A percentile compares a stretch with the other conserved stretches of the same genome.
Evolutionary conservation across 129 eudicot species (phyloP).

Genomic region (Chrysanthemum makinoi): DNA sequence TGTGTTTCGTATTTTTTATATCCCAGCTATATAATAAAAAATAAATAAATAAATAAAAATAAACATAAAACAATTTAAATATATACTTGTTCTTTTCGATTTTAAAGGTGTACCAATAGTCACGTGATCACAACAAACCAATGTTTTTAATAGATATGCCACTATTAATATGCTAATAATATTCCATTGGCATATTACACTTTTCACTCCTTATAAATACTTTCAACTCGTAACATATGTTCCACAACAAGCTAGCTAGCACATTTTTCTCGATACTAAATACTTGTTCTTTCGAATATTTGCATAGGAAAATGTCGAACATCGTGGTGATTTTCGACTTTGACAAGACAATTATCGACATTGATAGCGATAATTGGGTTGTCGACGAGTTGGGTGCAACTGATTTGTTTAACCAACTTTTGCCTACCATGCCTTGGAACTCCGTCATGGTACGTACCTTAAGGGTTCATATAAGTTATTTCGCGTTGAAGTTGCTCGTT

Average conservation of each 20-base stretch:
- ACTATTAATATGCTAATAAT: slow-evolving; percentile 20
- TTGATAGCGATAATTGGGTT: slow-evolving; percentile 85
- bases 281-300: slow-evolving; percentile 1
- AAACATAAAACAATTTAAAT: too few relatives aligned
- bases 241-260: slow-evolving; percentile 5
- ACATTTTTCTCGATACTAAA: slow-evolving; percentile 1
- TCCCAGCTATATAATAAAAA: too few relatives aligned
- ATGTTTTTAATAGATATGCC: background rate
- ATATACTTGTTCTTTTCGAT: too few relatives aligned
- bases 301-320: slow-evolving; percentile 39
- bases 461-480: background rate
- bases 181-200: slow-evolving; percentile 51
- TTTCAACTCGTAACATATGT: background rate
- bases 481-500: too few relatives aligned
- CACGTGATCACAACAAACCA: slow-evolving; percentile 26
- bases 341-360: slow-evolving; percentile 79
- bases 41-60: too few relatives aligned
- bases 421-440: slow-evolving; percentile 90
- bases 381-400: slow-evolving; percentile 55
- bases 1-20: too few relatives aligned
- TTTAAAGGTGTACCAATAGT: too few relatives aligned
- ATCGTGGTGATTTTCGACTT: slow-evolving; percentile 78
- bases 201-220: slow-evolving; percentile 38
- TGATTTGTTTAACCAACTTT: slow-evolving; percentile 48
- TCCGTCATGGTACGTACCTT: slow-evolving; percentile 56